phyloP scores from a whole-genome alignment of 805 yeast genomes.

The Saturnispora zaruensis region DNA sequence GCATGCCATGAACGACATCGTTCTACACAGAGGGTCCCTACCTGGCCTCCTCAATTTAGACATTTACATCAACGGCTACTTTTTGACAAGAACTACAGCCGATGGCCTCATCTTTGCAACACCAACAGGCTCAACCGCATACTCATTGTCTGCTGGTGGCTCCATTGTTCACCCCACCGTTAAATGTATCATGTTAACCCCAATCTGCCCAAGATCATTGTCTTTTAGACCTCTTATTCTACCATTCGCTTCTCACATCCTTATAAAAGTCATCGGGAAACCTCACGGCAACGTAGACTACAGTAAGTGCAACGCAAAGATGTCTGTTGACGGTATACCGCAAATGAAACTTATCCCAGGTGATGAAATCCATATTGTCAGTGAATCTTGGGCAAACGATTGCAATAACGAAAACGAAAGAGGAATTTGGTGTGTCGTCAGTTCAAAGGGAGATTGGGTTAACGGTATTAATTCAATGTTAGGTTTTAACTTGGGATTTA shows the following conservation, averaged over 20 bases:
- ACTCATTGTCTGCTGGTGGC: slow-evolving; percentile 84
- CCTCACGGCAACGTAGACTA: slow-evolving; percentile 26
- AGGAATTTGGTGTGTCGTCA: slow-evolving; percentile 85
- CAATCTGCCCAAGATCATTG: slow-evolving; percentile 84
- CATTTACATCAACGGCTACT: slow-evolving; percentile 75
- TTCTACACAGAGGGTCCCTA: slow-evolving; percentile 77
- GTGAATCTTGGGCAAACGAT: slow-evolving; percentile 55
- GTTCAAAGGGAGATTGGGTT: slow-evolving; percentile 84
- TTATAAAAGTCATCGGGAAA: slow-evolving; percentile 48
- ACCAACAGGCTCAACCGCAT: slow-evolving; percentile 95
- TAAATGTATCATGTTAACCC: slow-evolving; percentile 73
- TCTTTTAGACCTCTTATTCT: slow-evolving; percentile 84
- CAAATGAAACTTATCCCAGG: slow-evolving; percentile 61
- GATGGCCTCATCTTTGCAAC: slow-evolving; percentile 83
- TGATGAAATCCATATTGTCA: slow-evolving; percentile 68
- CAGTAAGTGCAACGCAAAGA: slow-evolving; percentile 35
- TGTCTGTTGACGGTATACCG: slow-evolving; percentile 79
- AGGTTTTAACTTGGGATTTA: slow-evolving; percentile 83
- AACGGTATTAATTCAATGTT: slow-evolving; percentile 77
- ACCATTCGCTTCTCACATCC: slow-evolving; percentile 71
- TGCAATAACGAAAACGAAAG: slow-evolving; percentile 17
- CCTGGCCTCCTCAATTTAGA: slow-evolving; percentile 82
- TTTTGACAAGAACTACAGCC: slow-evolving; percentile 81
- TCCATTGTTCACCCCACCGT: slow-evolving; percentile 87
- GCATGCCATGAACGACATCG: slow-evolving; percentile 90